A percentile compares a stretch with the other conserved stretches of the same genome.
Conservation (phyloP, 202 grass and related monocot genomes). For the Bolboschoenoplectus hybrid region DNA sequence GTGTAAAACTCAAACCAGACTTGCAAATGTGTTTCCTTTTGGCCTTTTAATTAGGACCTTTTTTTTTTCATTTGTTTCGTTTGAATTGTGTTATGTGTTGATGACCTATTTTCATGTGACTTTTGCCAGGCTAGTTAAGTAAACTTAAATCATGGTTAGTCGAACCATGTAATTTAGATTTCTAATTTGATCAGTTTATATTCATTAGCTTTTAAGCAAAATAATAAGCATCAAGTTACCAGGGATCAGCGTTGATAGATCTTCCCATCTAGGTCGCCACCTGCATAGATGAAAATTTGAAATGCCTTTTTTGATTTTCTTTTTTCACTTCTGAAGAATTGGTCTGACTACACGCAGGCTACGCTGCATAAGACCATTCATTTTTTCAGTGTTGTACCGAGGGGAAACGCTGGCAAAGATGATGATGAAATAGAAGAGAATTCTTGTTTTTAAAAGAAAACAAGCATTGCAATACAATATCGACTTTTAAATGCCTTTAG, state of each 20-base stretch:
- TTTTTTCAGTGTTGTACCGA: too few relatives aligned
- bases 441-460: neutral
- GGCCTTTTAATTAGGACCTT: slow-evolving; percentile 21
- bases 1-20: slow-evolving; percentile 35
- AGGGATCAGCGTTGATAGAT: too few relatives aligned
- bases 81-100: slow-evolving; percentile 29
- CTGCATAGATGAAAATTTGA: too few relatives aligned
- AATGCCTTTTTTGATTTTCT: too few relatives aligned
- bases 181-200: neutral
- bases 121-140: slow-evolving; percentile 6
- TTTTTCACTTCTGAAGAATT: too few relatives aligned
- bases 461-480: neutral
- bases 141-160: slow-evolving; percentile 27
- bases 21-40: slow-evolving; percentile 27
- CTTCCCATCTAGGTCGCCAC: too few relatives aligned
- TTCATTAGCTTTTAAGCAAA: neutral
- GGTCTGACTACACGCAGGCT: too few relatives aligned
- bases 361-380: too few relatives aligned
- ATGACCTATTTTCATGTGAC: slow-evolving; percentile 13
- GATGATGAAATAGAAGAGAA: too few relatives aligned
- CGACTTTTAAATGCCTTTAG: neutral
- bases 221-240: neutral
- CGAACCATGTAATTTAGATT: slow-evolving; percentile 22
- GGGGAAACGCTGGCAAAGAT: too few relatives aligned
- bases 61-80: slow-evolving; percentile 21